Conservation (phyloP, 2,329 filamentous ascomycete species). For the Trichoderma sp. region DNA sequence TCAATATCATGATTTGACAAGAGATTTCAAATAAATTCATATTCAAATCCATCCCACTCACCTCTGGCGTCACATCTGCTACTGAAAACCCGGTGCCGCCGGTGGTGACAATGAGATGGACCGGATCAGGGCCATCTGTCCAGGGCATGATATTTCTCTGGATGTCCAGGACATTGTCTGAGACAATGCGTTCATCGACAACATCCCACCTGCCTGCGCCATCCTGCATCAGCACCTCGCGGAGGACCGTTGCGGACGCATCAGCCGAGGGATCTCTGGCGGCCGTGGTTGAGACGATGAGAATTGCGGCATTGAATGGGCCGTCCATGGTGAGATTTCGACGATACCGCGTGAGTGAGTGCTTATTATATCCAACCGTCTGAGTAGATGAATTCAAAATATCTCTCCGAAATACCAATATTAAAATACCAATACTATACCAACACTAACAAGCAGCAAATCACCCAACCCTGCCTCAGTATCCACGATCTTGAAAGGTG, state of each 20-base stretch:
- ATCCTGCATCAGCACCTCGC: slow-evolving; percentile 64
- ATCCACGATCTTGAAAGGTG: background rate
- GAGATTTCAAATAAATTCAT: background rate
- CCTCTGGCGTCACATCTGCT: slow-evolving; percentile 85
- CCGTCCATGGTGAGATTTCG: slow-evolving; percentile 9
- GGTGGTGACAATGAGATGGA: slow-evolving; percentile 81
- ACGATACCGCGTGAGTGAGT: background rate
- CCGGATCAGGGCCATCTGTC: slow-evolving; percentile 61
- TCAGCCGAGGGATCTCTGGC: slow-evolving; percentile 76
- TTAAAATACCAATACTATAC: background rate
- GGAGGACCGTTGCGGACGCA: slow-evolving; percentile 64
- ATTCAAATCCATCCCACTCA: slow-evolving; percentile 34
- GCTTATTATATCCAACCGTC: background rate
- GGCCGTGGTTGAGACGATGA: slow-evolving; percentile 90
- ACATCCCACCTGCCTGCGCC: slow-evolving; percentile 71
- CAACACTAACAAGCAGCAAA: background rate
- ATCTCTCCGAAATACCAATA: too few relatives aligned
- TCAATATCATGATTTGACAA: background rate
- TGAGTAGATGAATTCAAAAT: background rate
- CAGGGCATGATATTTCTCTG: slow-evolving; percentile 69
- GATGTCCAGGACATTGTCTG: slow-evolving; percentile 73
- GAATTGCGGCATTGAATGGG: slow-evolving; percentile 68
- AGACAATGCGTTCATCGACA: slow-evolving; percentile 68
- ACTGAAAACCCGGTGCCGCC: slow-evolving; percentile 91
- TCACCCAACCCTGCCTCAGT: background rate